These are phyloP conservation scores for Psilocybe cubensis DNA, from an alignment of 768 basidiomycete genomes.

Conservation along the genomic window DNA sequence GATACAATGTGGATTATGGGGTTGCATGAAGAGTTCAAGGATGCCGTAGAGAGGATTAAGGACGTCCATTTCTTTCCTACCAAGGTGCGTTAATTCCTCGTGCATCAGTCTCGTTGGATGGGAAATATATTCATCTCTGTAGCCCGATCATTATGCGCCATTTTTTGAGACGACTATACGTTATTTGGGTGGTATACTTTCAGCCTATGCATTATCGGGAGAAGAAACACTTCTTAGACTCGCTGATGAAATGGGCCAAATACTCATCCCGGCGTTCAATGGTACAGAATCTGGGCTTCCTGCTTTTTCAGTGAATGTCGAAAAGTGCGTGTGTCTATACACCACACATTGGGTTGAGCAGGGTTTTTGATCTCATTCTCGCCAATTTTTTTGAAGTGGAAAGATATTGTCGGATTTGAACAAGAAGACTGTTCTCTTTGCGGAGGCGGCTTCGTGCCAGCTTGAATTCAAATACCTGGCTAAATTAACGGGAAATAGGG, in stretches of 20 bases:
- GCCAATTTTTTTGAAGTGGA: constrained; percentile 23
- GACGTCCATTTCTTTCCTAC: constrained; percentile 45
- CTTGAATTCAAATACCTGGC: constrained; percentile 81
- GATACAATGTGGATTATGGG: constrained; percentile 86
- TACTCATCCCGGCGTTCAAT: constrained; percentile 67
- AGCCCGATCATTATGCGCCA: constrained; percentile 39
- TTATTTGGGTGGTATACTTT: constrained; percentile 74
- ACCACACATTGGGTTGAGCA: too few relatives aligned
- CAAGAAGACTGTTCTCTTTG: constrained; percentile 29
- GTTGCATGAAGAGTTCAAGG: constrained; percentile 66
- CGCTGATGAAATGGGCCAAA: constrained; percentile 69
- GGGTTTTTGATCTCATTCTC: too few relatives aligned
- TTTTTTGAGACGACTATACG: constrained; percentile 86
- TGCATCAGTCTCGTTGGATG: too few relatives aligned
- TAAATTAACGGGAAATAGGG: constrained; percentile 60
- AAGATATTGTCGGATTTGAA: constrained; percentile 21
- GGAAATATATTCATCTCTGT: too few relatives aligned
- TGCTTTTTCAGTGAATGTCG: constrained; percentile 60
- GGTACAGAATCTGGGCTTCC: constrained; percentile 65
- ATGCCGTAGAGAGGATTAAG: constrained; percentile 54
- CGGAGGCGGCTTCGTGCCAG: constrained; percentile 57
- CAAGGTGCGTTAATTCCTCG: too few relatives aligned
- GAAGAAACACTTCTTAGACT: constrained; percentile 60
- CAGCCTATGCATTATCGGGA: constrained; percentile 74
- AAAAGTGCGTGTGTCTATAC: constrained; percentile 37